Base-by-base conservation (phyloP, 495 filamentous ascomycete species). In the Bacidia gigantensis region DNA sequence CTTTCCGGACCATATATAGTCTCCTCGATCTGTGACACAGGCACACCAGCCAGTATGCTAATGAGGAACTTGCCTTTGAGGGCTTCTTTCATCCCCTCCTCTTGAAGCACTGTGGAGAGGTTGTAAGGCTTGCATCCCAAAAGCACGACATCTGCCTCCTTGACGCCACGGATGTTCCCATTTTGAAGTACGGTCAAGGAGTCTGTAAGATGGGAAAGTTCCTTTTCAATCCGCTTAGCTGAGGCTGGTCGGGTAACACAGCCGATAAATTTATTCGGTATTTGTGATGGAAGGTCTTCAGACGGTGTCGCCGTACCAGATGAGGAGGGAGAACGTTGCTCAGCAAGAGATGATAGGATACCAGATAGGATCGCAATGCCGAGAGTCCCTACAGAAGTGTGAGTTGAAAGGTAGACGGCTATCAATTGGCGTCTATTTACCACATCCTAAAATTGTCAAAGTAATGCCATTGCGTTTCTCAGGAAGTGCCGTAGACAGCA, bases 281-380 rank as follows among this genome's bases (percentile, higher is more conserved):
- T 75, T 38, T 72, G 76, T 26, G 68, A 49, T 12, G 79, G 76
- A 20, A 69, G 52, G 21, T 60, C 60, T 40, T 77, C 71, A 10
- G 48, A 25, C 0, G 77, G 71, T 0, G 77, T 79, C 9, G 72
- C 69, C 17, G 70, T 69, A 35, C 73, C 74, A 20, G 72, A 70
- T 18, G 57, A 18, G 0, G 71, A 56, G 42, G 70, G 63, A 32
- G 71, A 61, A 11, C 64, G 59, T 26, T 58, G 58, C 26, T 63
- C 64, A 18, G 58, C 55, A 29, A 89, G 70, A 14, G 84, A 82
- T 49, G 74, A 64, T 46, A 89, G 78, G 58, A 93, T 86, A 44
- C 87, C 87, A 3, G 80, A 84, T 46, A 92, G 76, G 57, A 93
- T 88, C 32, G 87, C 84, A 42, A 86, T 83, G 44, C 87, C 87